Conservation (phyloP, 352 stramenopile species). For the Pythium volutum region DNA sequence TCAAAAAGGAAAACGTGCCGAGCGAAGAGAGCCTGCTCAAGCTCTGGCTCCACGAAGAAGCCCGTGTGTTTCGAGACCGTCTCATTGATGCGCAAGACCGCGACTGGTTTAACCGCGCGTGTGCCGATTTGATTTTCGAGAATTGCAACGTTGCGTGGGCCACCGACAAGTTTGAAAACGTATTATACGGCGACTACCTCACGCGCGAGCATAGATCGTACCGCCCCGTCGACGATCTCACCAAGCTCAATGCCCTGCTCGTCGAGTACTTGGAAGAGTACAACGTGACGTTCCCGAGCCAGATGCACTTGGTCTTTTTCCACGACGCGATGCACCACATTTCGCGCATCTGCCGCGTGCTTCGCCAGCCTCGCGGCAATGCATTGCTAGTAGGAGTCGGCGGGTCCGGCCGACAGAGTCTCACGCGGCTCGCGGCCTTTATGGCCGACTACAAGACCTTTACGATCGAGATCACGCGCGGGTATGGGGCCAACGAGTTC, state of each 20-base stretch:
- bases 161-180: slow-evolving; percentile 65
- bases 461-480: slow-evolving; percentile 92
- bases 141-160: slow-evolving; percentile 61
- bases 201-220: slow-evolving; percentile 79
- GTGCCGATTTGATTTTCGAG: slow-evolving; percentile 67
- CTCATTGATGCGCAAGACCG: slow-evolving; percentile 87
- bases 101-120: slow-evolving; percentile 82
- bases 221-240: slow-evolving; percentile 60
- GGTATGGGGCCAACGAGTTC: slow-evolving; percentile 89
- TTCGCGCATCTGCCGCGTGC: slow-evolving; percentile 89
- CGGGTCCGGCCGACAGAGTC: slow-evolving; percentile 87
- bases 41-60: slow-evolving; percentile 91
- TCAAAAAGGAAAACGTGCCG: slow-evolving; percentile 72
- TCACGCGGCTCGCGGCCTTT: slow-evolving; percentile 89
- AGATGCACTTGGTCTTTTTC: slow-evolving; percentile 96
- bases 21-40: slow-evolving; percentile 75
- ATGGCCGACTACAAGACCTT: slow-evolving; percentile 91
- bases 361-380: slow-evolving; percentile 91
- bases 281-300: slow-evolving; percentile 91
- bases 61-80: slow-evolving; percentile 91
- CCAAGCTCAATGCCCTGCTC: slow-evolving; percentile 72
- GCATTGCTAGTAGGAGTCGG: slow-evolving; percentile 91
- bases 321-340: slow-evolving; percentile 94
- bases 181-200: slow-evolving; percentile 91
- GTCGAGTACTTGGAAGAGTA: slow-evolving; percentile 93